Evolutionary conservation across 225 moss, liverwort and hornwort species (phyloP).

Genomic region (Physcomitrellopsis africana): DNA sequence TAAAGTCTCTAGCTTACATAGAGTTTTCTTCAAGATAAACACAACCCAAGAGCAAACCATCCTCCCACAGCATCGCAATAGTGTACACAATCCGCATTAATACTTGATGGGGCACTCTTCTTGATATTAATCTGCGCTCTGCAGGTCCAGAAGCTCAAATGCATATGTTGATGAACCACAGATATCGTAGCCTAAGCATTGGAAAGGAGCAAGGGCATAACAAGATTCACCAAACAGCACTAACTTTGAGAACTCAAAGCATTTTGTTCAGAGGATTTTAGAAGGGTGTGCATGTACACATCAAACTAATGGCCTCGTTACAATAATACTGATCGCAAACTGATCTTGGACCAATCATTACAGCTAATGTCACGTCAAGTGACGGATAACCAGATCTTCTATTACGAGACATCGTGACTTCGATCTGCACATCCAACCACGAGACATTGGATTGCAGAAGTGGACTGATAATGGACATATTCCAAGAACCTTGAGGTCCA

Average conservation of each 20-base stretch:
- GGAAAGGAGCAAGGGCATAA: conserved; percentile 1
- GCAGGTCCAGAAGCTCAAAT: too few species aligned
- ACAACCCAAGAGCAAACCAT: too few species aligned
- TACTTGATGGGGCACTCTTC: too few species aligned
- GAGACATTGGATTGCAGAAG: background rate
- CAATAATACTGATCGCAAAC: conserved; percentile 19
- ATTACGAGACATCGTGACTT: background rate
- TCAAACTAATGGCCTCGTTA: conserved; percentile 25
- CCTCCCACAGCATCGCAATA: too few species aligned
- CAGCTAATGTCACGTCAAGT: conserved; percentile 25
- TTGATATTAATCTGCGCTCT: too few species aligned
- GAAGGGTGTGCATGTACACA: background rate
- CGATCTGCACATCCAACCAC: conserved; percentile 33
- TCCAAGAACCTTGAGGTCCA: background rate
- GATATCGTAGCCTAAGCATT: too few species aligned
- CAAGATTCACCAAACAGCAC: background rate
- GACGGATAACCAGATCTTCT: conserved; percentile 3
- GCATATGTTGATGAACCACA: too few species aligned
- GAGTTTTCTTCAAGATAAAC: too few species aligned
- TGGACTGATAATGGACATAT: background rate
- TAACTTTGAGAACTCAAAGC: conserved; percentile 19
- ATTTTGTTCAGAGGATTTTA: conserved; percentile 15
- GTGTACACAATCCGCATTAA: too few species aligned
- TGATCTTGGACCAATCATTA: conserved; percentile 27
- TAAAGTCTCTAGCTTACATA: too few species aligned